These are phyloP conservation scores for Umbelopsis sp. DNA, from an alignment of 192 early-diverging fungal genomes.

Conservation along the genomic window DNA sequence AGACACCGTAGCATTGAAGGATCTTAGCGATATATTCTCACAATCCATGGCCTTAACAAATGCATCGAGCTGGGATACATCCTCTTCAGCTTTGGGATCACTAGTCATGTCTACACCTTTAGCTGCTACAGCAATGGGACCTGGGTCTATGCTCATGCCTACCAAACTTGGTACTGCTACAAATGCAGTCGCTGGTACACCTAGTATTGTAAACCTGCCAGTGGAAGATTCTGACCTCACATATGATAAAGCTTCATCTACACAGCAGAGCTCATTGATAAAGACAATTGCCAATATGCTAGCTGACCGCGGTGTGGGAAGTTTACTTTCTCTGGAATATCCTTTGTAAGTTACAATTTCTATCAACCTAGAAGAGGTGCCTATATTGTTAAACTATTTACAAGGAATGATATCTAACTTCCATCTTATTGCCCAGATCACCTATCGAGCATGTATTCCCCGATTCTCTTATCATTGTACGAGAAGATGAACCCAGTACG, in stretches of 20 bases:
- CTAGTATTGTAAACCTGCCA: neutral
- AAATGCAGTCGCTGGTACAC: neutral
- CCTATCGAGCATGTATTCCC: conserved; percentile 87
- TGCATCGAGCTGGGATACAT: neutral
- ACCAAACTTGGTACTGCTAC: neutral
- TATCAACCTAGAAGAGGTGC: too few species aligned
- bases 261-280: conserved; percentile 66
- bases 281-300: conserved; percentile 76
- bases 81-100: neutral
- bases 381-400: too few species aligned
- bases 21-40: neutral
- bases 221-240: conserved; percentile 27
- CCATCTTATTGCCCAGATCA: conserved; percentile 31
- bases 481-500: conserved; percentile 91
- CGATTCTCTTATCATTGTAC: conserved; percentile 82
- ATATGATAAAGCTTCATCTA: conserved; percentile 35
- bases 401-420: too few species aligned
- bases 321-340: conserved; percentile 69
- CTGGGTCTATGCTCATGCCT: neutral
- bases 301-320: conserved; percentile 65
- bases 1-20: neutral
- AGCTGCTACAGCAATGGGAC: neutral
- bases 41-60: neutral
- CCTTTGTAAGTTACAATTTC: conserved; percentile 62
- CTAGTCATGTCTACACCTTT: neutral